These are phyloP conservation scores for Maudiozyma humilis DNA, from an alignment of 1,139 yeast species.

Conservation along the genomic window DNA sequence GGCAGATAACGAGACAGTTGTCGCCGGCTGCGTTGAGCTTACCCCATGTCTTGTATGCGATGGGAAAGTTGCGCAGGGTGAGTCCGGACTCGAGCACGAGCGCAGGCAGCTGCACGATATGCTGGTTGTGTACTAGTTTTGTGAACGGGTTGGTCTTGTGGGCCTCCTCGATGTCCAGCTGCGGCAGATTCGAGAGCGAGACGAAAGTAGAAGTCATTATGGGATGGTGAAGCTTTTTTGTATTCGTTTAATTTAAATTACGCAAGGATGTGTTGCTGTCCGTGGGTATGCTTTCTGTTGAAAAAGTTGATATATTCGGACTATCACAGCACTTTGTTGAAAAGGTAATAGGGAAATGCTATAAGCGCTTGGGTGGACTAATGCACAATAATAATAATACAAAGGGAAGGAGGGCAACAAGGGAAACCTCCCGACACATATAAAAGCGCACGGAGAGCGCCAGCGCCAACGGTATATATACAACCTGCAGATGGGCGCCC, in stretches of 20 bases:
- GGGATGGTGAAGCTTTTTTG: neutral
- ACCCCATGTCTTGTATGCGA: slow-evolving; percentile 97
- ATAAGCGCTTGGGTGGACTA: too few relatives aligned
- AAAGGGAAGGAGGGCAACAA: neutral
- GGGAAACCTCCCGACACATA: neutral
- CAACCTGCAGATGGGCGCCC: too few relatives aligned
- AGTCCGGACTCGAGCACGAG: slow-evolving; percentile 79
- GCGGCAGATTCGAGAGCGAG: slow-evolving; percentile 11
- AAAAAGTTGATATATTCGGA: neutral
- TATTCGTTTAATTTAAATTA: too few relatives aligned
- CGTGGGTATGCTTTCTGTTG: neutral
- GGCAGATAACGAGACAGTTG: slow-evolving; percentile 82
- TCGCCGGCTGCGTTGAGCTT: slow-evolving; percentile 53
- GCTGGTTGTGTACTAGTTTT: slow-evolving; percentile 68
- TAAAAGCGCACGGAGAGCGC: neutral
- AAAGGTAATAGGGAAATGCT: too few relatives aligned
- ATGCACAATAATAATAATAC: too few relatives aligned
- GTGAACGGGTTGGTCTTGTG: slow-evolving; percentile 52
- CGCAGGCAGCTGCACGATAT: slow-evolving; percentile 71
- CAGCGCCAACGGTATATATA: neutral
- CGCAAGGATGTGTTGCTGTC: too few relatives aligned
- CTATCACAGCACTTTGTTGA: neutral
- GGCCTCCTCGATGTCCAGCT: slow-evolving; percentile 21
- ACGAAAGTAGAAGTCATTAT: slow-evolving; percentile 1
- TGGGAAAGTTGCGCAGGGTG: slow-evolving; percentile 62